Evolutionary conservation across 2,329 filamentous ascomycete species (phyloP), one percentile per base, ranked within the genome.

Genomic region (Rhynchosporium secalis): DNA sequence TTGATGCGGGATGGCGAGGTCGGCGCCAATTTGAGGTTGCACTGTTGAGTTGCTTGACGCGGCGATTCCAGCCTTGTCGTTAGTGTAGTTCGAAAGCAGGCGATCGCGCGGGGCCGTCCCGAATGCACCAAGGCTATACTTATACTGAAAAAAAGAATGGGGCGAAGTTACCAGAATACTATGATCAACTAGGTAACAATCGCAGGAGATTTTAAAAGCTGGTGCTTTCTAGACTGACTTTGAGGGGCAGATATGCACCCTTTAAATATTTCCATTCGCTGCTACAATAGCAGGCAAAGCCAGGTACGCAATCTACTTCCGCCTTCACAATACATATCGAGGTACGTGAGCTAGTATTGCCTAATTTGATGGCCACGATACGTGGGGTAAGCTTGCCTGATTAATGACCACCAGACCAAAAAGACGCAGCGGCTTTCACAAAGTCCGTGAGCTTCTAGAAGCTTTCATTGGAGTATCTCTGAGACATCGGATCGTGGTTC

Each of bases 41-140:
- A 62, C 58, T 49, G 47, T 45, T 48, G 48, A 45, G 56, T 55
- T 13, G 33, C 40, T 55, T 26, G 40, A 60, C 38, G 29, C 51
- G 46, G 54, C 40, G 52, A 48, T 33, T 58, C 40, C 58, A 63
- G 64, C 62, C 62, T 66, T 61, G 62, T 43, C n/a, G 38, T 29
- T 12, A n/a, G 5, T 20, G 5, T 31, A 12, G 36, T 43, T 4
- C 8, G 7, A 9, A 54, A 46, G 41, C 36, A 6, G 20, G 36
- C 29, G 43, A 29, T 31, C 13, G 52, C 41, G 28, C 20, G 20
- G 20, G 20, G 20, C 20, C 20, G 20, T 20, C 20, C 20, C 20
- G 20, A 20, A 20, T 36, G 33, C 6, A 36, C 33, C 33, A 36
- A 36, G 33, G 33, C 33, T 36, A 36, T 10, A 36, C 33, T 20